These are phyloP conservation scores for Macrophomina tecta DNA, from an alignment of 2,329 filamentous ascomycete species.

Conservation along the genomic window DNA sequence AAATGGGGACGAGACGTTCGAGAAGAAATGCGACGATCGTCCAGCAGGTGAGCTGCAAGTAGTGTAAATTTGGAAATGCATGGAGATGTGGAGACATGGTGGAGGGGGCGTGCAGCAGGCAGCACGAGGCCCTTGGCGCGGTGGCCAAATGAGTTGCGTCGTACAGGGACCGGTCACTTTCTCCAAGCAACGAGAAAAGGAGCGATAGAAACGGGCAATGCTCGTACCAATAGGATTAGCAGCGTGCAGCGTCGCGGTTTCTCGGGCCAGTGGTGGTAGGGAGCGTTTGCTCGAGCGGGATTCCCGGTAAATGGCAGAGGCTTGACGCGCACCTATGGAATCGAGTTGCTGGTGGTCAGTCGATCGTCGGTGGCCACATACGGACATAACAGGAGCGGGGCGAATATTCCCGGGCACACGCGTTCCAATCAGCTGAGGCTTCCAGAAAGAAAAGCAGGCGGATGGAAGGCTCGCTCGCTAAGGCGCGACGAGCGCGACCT, in stretches of 20 bases:
- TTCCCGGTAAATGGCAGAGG: background rate
- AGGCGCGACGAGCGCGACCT: conserved; percentile 10
- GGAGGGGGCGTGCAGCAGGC: conserved; percentile 12
- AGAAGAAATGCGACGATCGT: conserved; percentile 12
- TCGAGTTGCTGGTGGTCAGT: background rate
- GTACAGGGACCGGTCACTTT: conserved; percentile 3
- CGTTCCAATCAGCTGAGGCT: conserved; percentile 1
- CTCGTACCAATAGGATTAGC: background rate
- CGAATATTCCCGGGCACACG: conserved; percentile 12
- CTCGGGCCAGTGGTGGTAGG: background rate
- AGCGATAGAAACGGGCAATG: background rate
- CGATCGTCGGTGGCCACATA: background rate
- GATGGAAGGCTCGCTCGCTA: background rate
- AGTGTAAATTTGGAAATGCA: conserved; percentile 22
- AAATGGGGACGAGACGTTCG: conserved; percentile 2
- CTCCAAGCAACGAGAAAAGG: conserved; percentile 7
- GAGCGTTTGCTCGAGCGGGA: conserved; percentile 13
- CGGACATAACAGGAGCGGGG: conserved; percentile 2
- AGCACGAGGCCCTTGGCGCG: conserved; percentile 11
- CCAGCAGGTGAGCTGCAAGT: conserved; percentile 1
- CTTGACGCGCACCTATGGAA: background rate
- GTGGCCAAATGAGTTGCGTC: conserved; percentile 1
- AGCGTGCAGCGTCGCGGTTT: background rate
- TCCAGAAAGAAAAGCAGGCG: conserved; percentile 23
- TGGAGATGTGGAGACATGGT: conserved; percentile 22